Conservation (phyloP, 2,329 filamentous ascomycete species). For the Cladosporium velox region DNA sequence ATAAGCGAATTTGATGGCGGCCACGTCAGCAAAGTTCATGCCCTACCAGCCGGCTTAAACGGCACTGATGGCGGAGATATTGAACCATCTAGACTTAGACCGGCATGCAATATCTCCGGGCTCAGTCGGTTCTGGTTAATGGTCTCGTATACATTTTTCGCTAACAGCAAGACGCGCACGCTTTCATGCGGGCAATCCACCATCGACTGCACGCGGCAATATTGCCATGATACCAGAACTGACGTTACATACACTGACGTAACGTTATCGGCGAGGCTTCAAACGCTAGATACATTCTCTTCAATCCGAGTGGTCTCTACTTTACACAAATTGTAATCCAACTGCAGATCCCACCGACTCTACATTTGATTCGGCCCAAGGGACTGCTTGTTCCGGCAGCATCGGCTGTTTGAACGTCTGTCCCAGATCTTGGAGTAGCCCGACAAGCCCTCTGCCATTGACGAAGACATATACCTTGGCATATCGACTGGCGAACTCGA, state of each 20-base stretch:
- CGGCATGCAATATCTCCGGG: background rate
- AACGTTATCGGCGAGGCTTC: background rate
- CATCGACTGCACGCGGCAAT: background rate
- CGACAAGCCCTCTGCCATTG: conserved; percentile 51
- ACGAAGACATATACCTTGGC: conserved; percentile 53
- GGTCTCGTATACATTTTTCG: background rate
- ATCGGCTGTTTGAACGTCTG: conserved; percentile 26
- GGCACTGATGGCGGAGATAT: background rate
- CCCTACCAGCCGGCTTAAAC: background rate
- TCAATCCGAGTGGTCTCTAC: background rate
- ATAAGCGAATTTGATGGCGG: background rate
- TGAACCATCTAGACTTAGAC: background rate
- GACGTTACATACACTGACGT: background rate
- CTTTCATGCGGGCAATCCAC: background rate
- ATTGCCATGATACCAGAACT: background rate
- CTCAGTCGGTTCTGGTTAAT: background rate
- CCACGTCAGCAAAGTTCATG: conserved; percentile 1
- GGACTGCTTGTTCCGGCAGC: conserved; percentile 27
- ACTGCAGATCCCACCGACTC: background rate
- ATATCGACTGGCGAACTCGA: conserved; percentile 50
- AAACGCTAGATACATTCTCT: background rate
- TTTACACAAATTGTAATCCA: background rate
- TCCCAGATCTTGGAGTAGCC: conserved; percentile 44
- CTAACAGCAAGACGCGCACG: background rate
- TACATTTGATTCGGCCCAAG: conserved; percentile 3